Evolutionary conservation across 352 stramenopile species (phyloP), one percentile per base, ranked within the genome.

Genomic region (Globisporangium orthogonon): DNA sequence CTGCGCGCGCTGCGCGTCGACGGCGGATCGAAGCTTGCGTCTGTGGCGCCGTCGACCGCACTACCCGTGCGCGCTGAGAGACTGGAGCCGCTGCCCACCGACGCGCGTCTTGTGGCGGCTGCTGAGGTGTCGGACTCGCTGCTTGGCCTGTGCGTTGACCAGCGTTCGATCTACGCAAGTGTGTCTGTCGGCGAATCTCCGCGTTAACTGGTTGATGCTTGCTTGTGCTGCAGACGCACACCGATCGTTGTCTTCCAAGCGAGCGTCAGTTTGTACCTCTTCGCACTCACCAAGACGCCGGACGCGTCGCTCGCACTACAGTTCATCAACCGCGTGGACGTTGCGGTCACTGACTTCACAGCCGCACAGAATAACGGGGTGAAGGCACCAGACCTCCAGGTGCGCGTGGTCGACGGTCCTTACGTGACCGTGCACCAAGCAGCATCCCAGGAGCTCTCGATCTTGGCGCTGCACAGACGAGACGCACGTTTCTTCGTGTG

Each of bases 361-460:
- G 11, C 33, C 7, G 17, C 17, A 18, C 9, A n/a, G 14, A 17
- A 2, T 15, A 18, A 37, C 14, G 15, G 18, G 13, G 13, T 53
- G 11, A 33, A 59, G 46, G 31, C n/a, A 17, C 11, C 43, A 23
- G 28, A n/a, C 9, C 23, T 75, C 17, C 70, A 80, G 17, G 52
- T 71, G 43, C 61, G 69, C 41, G 5, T 81, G 29, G 55, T 52
- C 4, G 68, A 83, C 31, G 75, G 75, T 45, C 75, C 75, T 1
- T 49, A 68, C 33, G 53, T 69, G 13, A n/a, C 81, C 15, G 53
- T 81, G 7, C 70, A 73, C 58, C 31, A 70, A 7, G 43, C 43
- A 35, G 0, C 45, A 1, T 17, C 50, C 2, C 49, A 56, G 3
- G 39, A 60, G 17, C 29, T 70, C 2, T 44, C 50, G 1, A 45